Conservation (phyloP, 2,329 filamentous ascomycete species). For the Fusarium guadeloupense region DNA sequence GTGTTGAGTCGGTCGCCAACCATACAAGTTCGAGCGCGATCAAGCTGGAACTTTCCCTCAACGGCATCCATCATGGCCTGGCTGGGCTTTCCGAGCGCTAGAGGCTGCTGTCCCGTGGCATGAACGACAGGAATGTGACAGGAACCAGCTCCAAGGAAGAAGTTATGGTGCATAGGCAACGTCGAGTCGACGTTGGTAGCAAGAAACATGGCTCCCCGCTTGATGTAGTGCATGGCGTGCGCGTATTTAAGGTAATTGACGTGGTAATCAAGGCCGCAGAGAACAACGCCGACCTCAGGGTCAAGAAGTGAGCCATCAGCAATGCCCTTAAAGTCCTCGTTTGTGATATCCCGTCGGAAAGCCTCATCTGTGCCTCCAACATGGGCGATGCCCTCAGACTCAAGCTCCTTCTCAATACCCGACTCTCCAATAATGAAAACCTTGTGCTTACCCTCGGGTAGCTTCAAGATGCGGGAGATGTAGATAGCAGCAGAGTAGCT, state of each 20-base stretch:
- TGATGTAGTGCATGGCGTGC: slow-evolving; percentile 86
- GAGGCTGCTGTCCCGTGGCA: slow-evolving; percentile 74
- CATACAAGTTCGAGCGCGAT: slow-evolving; percentile 90
- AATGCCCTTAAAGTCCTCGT: slow-evolving; percentile 81
- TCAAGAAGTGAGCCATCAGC: slow-evolving; percentile 81
- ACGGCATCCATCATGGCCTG: slow-evolving; percentile 99
- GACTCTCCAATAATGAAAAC: slow-evolving; percentile 93
- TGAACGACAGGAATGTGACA: slow-evolving; percentile 80
- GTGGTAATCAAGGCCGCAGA: slow-evolving; percentile 92
- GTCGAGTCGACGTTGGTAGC: slow-evolving; percentile 95
- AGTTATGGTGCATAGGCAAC: slow-evolving; percentile 78
- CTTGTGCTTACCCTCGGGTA: slow-evolving; percentile 83
- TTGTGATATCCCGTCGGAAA: slow-evolving; percentile 79
- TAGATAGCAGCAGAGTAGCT: slow-evolving; percentile 96
- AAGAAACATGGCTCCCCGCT: slow-evolving; percentile 82
- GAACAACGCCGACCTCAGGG: slow-evolving; percentile 86
- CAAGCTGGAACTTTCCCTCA: slow-evolving; percentile 92
- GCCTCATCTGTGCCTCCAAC: slow-evolving; percentile 87
- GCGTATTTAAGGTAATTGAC: slow-evolving; percentile 94
- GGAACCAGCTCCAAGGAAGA: slow-evolving; percentile 93
- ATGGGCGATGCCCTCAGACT: slow-evolving; percentile 78
- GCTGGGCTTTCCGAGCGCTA: slow-evolving; percentile 90
- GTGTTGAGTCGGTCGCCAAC: slow-evolving; percentile 93
- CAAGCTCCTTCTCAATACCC: slow-evolving; percentile 90
- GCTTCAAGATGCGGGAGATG: slow-evolving; percentile 88